phyloP scores from a whole-genome alignment of 1,284 basidiomycete genomes.

The Schizophyllum commune region DNA sequence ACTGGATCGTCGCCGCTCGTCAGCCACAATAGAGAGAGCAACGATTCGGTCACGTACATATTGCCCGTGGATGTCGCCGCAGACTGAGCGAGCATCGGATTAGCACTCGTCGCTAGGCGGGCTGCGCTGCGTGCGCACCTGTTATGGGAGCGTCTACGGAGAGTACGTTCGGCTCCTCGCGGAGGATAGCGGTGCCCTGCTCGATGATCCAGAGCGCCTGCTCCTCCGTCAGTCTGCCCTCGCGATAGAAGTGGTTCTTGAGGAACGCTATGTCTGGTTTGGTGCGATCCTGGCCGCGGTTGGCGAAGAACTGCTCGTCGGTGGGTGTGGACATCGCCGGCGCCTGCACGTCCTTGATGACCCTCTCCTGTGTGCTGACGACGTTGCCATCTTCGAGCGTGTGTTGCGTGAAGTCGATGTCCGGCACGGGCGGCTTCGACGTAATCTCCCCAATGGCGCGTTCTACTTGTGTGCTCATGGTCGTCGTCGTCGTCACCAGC shows the following conservation, averaged over 20 bases:
- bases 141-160: conserved; percentile 10
- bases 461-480: not conserved
- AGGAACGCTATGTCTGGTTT: conserved; percentile 97
- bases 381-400: conserved; percentile 81
- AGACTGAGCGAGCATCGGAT: conserved; percentile 6
- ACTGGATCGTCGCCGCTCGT: conserved; percentile 4
- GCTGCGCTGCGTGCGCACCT: conserved; percentile 7
- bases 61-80: conserved; percentile 14
- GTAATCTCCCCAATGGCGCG: not conserved
- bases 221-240: conserved; percentile 87
- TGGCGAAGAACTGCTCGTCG: conserved; percentile 1
- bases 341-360: conserved; percentile 51
- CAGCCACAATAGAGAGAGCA: not conserved
- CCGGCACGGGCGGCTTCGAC: conserved; percentile 31
- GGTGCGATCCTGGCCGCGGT: conserved; percentile 20
- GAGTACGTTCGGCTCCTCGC: conserved; percentile 12
- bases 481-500: not conserved
- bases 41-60: conserved; percentile 8
- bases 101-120: not conserved
- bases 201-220: conserved; percentile 86
- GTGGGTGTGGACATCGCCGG: not conserved
- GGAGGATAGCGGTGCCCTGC: conserved; percentile 33
- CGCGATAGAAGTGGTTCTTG: conserved; percentile 98
- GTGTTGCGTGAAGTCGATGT: conserved; percentile 86
- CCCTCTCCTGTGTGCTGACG: conserved; percentile 81